phyloP scores from a whole-genome alignment of 306 rosid genomes.

The Pachyrhizus erosus region DNA sequence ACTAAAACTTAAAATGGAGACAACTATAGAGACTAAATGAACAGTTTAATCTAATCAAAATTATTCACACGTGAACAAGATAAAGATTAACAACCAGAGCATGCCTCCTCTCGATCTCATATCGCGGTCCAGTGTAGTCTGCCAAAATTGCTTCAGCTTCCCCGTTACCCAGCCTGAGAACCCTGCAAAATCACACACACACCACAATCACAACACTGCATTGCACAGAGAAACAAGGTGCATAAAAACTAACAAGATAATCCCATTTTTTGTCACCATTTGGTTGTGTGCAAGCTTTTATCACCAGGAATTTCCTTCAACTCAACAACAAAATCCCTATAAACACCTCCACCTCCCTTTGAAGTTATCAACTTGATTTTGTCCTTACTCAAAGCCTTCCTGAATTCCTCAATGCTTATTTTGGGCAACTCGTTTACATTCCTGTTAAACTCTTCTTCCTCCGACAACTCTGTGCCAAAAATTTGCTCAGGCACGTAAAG shows the following conservation, averaged over 20 bases:
- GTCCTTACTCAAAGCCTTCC: conserved; percentile 64
- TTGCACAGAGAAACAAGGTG: conserved; percentile 33
- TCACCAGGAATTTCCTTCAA: conserved; percentile 90
- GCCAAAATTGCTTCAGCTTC: conserved; percentile 70
- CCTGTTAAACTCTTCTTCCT: conserved; percentile 76
- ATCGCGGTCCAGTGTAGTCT: conserved; percentile 79
- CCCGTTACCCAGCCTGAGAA: conserved; percentile 58
- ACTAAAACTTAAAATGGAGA: background rate
- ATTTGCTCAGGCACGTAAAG: conserved; percentile 95
- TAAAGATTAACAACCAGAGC: conserved; percentile 63
- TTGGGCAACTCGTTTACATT: conserved; percentile 62
- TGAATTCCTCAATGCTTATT: conserved; percentile 77
- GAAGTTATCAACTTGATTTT: conserved; percentile 76
- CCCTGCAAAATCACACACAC: conserved; percentile 59
- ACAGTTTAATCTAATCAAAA: conserved; percentile 25
- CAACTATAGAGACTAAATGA: background rate
- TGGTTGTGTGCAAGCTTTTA: conserved; percentile 85
- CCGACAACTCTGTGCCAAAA: conserved; percentile 65
- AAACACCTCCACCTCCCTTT: conserved; percentile 55
- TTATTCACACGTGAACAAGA: conserved; percentile 30
- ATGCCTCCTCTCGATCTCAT: conserved; percentile 76
- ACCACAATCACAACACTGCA: conserved; percentile 20
- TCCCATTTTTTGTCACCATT: conserved; percentile 61
- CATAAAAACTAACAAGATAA: conserved; percentile 21
- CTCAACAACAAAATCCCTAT: conserved; percentile 68